Evolutionary conservation across 495 filamentous ascomycete genomes (phyloP).

Genomic region (Terfezia boudieri): DNA sequence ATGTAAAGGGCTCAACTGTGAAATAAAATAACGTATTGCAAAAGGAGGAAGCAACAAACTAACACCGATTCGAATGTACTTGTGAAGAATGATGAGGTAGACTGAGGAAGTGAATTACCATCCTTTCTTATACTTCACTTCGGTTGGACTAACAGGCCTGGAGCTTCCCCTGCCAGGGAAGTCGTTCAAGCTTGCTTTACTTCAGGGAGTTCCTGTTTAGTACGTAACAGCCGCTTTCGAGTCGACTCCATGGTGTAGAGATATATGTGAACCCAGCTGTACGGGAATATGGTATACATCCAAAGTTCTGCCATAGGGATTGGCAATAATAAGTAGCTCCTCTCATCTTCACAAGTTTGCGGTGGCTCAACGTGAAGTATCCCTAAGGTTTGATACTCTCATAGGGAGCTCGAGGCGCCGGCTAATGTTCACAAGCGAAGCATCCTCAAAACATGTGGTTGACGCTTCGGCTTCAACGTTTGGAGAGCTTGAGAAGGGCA

Average conservation of each 20-base stretch:
- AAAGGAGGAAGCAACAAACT: neutral
- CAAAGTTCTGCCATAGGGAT: neutral
- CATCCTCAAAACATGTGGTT: no score
- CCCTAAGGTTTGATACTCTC: no score
- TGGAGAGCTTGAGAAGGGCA: no score
- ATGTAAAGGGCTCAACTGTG: neutral
- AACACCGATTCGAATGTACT: neutral
- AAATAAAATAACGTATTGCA: neutral
- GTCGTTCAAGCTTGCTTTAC: neutral
- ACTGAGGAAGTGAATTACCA: neutral
- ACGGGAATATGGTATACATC: neutral
- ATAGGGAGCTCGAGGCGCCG: no score
- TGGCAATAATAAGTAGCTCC: neutral
- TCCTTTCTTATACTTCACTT: neutral
- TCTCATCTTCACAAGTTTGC: neutral
- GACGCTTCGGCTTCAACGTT: no score
- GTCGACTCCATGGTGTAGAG: neutral
- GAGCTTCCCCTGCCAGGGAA: neutral
- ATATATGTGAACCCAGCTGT: neutral
- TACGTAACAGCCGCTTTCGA: neutral
- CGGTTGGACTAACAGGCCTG: neutral
- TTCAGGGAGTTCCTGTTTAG: neutral
- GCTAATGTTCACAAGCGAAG: no score
- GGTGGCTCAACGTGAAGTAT: neutral
- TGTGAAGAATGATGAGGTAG: neutral